Conservation (phyloP, 768 basidiomycete species). For the Cantharellus cinnabarinus region DNA sequence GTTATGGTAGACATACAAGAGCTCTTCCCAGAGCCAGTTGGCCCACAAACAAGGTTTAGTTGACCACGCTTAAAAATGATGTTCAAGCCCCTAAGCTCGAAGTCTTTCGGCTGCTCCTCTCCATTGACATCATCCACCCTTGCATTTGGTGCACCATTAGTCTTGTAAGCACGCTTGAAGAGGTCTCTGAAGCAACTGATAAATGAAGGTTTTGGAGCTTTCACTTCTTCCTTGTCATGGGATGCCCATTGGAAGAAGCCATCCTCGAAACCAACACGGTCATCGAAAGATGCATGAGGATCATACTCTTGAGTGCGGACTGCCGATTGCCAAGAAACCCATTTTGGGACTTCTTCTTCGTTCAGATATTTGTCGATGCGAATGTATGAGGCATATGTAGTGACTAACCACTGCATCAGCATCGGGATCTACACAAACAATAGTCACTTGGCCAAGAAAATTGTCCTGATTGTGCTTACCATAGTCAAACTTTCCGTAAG, state of each 20-base stretch:
- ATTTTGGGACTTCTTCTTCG: constrained; percentile 49
- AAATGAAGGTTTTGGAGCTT: not conserved
- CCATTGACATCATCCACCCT: constrained; percentile 7
- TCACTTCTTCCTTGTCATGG: not conserved
- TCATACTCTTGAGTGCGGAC: not conserved
- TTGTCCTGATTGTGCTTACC: constrained; percentile 10
- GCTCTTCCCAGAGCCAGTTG: constrained; percentile 70
- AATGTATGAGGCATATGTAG: constrained; percentile 21
- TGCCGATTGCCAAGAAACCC: constrained; percentile 25
- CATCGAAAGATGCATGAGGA: not conserved
- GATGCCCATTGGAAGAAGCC: not conserved
- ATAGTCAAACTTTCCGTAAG: constrained; percentile 20
- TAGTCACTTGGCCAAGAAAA: not conserved
- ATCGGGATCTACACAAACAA: not conserved
- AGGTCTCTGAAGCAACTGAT: not conserved
- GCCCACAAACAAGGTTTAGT: constrained; percentile 37
- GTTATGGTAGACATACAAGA: constrained; percentile 17
- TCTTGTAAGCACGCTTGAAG: not conserved
- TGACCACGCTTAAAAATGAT: constrained; percentile 52
- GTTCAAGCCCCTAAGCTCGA: constrained; percentile 46
- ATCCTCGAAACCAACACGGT: not conserved
- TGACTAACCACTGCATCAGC: not conserved
- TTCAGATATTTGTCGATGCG: constrained; percentile 47
- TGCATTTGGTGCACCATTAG: not conserved
- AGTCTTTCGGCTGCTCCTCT: constrained; percentile 19